phyloP scores from a whole-genome alignment of 345 rosid species.

The Brassica juncea region DNA sequence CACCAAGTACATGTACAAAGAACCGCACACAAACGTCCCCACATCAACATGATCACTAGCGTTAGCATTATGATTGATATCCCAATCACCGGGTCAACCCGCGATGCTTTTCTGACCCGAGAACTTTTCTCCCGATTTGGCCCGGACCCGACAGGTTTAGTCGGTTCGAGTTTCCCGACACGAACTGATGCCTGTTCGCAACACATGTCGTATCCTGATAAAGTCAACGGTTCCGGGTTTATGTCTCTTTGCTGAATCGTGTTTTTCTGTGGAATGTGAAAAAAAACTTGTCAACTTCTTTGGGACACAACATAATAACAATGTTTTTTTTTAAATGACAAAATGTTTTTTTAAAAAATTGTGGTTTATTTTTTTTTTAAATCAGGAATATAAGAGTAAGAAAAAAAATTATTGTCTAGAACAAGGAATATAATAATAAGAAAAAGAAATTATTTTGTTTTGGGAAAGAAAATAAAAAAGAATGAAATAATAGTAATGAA shows the following conservation, averaged over 20 bases:
- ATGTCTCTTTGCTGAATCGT: conserved; percentile 24
- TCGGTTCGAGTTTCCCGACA: conserved; percentile 27
- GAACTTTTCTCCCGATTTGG: conserved; percentile 4
- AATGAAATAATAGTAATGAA: neutral
- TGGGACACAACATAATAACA: neutral
- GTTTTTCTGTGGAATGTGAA: neutral
- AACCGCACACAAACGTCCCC: conserved; percentile 71
- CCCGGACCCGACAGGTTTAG: conserved; percentile 2
- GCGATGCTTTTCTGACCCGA: conserved; percentile 1
- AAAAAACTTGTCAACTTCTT: neutral
- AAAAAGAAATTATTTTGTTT: neutral
- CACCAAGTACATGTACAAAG: conserved; percentile 65
- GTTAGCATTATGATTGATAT: conserved; percentile 57
- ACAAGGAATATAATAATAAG: neutral
- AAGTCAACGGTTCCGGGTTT: conserved; percentile 28
- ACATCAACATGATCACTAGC: conserved; percentile 49
- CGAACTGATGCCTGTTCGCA: conserved; percentile 23
- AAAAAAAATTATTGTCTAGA: too few species aligned
- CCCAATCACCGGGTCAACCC: conserved; percentile 52
- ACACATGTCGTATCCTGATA: conserved; percentile 13
- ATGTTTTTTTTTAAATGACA: neutral
- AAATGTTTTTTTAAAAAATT: neutral
- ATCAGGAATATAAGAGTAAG: too few species aligned
- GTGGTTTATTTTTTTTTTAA: too few species aligned
- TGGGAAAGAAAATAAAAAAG: neutral